A percentile compares a stretch with the other conserved stretches of the same genome.
These are phyloP conservation scores for Aspergillus campestris DNA, from an alignment of 495 filamentous ascomycete genomes.

Conservation along the genomic window DNA sequence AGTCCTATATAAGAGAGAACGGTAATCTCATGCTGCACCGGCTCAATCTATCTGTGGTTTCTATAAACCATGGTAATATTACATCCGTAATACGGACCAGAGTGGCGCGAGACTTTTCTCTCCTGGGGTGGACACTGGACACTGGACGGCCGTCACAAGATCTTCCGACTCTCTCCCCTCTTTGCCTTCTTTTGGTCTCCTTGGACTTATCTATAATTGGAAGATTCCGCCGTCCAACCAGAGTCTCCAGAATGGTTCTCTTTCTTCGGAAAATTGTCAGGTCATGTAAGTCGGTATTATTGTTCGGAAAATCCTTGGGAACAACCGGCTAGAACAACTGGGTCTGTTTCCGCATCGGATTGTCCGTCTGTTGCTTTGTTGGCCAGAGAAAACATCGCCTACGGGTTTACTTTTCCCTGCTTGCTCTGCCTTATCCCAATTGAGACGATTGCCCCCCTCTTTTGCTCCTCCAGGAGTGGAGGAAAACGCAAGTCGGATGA, in stretches of 20 bases:
- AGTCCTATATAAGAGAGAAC: too few species aligned
- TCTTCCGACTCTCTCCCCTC: too few species aligned
- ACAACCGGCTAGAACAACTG: constrained; percentile 5
- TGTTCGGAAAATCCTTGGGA: constrained; percentile 17
- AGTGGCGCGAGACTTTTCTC: constrained; percentile 12
- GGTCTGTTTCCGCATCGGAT: constrained; percentile 15
- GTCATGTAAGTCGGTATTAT: not conserved
- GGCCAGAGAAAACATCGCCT: constrained; percentile 6
- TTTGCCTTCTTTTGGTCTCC: too few species aligned
- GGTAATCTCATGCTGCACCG: too few species aligned
- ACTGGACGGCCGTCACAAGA: too few species aligned
- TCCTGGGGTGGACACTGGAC: not conserved
- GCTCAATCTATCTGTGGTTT: too few species aligned
- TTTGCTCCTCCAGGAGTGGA: not conserved
- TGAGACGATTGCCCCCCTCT: not conserved
- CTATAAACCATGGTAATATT: too few species aligned
- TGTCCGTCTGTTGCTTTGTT: too few species aligned
- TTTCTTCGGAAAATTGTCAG: not conserved
- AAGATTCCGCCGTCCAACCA: not conserved
- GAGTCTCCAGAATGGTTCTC: not conserved
- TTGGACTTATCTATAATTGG: too few species aligned
- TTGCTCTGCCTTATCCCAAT: not conserved
- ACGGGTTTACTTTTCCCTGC: not conserved
- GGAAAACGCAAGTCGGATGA: constrained; percentile 9
- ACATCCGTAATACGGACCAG: constrained; percentile 3